Conservation (phyloP, 2,329 filamentous ascomycete species). For the Penicillium sp. region DNA sequence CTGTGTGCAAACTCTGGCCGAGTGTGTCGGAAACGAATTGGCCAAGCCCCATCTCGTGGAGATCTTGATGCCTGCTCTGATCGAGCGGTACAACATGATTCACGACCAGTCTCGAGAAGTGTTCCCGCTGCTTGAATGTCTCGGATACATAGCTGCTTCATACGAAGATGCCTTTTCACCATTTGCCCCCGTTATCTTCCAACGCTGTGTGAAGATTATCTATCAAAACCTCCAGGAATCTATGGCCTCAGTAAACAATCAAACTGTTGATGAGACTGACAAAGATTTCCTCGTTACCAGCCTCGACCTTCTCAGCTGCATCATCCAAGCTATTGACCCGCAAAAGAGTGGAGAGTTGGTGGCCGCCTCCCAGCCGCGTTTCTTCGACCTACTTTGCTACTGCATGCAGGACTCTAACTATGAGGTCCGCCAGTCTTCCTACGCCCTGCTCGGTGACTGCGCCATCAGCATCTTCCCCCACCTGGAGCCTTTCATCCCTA, state of each 20-base stretch:
- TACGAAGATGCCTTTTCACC: slow-evolving; percentile 79
- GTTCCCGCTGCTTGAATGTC: slow-evolving; percentile 91
- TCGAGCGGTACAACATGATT: slow-evolving; percentile 83
- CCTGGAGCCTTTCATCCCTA: slow-evolving; percentile 70
- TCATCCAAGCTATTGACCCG: slow-evolving; percentile 82
- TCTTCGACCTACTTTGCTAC: slow-evolving; percentile 86
- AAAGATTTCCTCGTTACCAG: slow-evolving; percentile 98
- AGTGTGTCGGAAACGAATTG: slow-evolving; percentile 80
- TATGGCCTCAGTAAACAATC: slow-evolving; percentile 67
- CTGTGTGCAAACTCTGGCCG: slow-evolving; percentile 94
- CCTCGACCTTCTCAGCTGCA: slow-evolving; percentile 86
- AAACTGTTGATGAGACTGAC: slow-evolving; percentile 73
- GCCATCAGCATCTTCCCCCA: slow-evolving; percentile 88
- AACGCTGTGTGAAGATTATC: slow-evolving; percentile 85
- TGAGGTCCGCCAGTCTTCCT: slow-evolving; percentile 93
- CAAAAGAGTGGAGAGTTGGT: slow-evolving; percentile 76
- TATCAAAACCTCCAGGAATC: slow-evolving; percentile 86
- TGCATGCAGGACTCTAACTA: slow-evolving; percentile 91
- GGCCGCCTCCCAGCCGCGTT: slow-evolving; percentile 70
- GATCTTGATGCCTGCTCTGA: slow-evolving; percentile 88
- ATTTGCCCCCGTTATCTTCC: slow-evolving; percentile 84
- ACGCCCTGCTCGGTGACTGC: slow-evolving; percentile 90
- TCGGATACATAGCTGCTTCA: slow-evolving; percentile 89
- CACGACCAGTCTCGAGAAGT: slow-evolving; percentile 87
- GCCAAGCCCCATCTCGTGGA: slow-evolving; percentile 78